Base-by-base conservation (phyloP, 208 protist genomes). In the Leishmania lainsoni region DNA sequence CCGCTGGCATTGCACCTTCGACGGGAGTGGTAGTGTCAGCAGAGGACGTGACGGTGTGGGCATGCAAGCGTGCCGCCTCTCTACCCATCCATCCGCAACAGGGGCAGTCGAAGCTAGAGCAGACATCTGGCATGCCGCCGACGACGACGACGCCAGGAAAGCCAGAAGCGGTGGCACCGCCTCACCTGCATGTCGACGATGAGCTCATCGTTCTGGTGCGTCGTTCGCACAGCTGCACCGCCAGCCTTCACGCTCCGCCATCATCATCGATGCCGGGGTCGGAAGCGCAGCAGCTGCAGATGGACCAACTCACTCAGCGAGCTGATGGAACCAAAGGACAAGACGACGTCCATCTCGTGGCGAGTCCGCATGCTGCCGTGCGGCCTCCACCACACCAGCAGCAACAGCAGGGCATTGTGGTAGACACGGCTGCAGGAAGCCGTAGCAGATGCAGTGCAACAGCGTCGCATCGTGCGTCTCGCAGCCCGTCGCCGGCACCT, bases 161-260 rank as follows among this genome's bases (percentile, higher is more conserved):
- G 12, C 39, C 54, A 70, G 29, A 14, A 2, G n/a, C 6, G 20
- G 42, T 17, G 20, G 48, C 51, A 39, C 58, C 3, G 48, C 72
- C 17, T 39, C 5, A 35, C 45, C 48, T n/a, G 45, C 32, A 78
- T 6, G 69, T 10, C 22, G 52, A 79, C 42, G 76, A 77, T 14
- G 74, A 81, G 22, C 76, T 85, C 17, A 75, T 85, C 70, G 77
- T 85, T 4, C 16, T 85, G 59, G 63, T 85, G 1, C 82, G 72
- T 29, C 82, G 77, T 26, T 85, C 82, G 12, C 20, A 59, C 76
- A 85, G 77, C 48, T 78, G 45, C 51, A 79, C n/a, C 61, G 4
- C 81, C 20, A 6, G 56, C 20, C 74, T 69, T 14, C 39, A 61
- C 29, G 61, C 70, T 12, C 72, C 72, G 26, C 61, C 70, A 48